Evolutionary conservation across 176 grass and related monocot genomes (phyloP), one percentile per base, ranked within the genome.

Genomic region (Musa beccarii): DNA sequence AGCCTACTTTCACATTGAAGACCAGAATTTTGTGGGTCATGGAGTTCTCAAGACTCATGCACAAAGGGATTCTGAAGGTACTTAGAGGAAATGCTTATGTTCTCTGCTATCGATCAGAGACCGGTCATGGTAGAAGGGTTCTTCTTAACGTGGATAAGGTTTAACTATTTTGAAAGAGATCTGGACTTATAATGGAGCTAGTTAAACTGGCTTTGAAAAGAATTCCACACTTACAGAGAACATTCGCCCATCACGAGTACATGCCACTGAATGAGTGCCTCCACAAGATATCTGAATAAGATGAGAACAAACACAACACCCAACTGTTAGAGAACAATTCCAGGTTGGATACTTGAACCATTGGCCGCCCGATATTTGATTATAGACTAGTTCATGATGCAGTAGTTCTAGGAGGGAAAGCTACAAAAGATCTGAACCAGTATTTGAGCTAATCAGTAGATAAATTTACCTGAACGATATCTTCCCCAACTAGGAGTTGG

Each of bases 261-360:
- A 78, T 2, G 88, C 95, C 64, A 98, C 90, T 51, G 95, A 98
- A 89, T 98, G 95, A 68, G 95, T 98, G 74, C 95, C 95, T 79
- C 95, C 90, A 59, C 95, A 98, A 76, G 95, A 98, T 77, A 98
- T 86, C 95, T 99, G 75, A 70, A 83, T 23, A 73, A 26, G 14
- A 28, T 7, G 76, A 61, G 15, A 74, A 76, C 74, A 71, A 49
- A 68, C 51, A 87, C 55, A 76, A 19, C 59, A 66, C 1, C 9
- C 66, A 62, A 70, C 51, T 14, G 17, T 62, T 21, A 59, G 76
- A 68, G 55, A 52, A 43, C 76, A 7, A 17, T 25, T 28, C 56
- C 9, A 28, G 34, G 12, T 51, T 59, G 19, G 14, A 61, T 22
- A 50, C 52, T 43, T 20, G 25, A 14, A 59, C 61, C 25, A 1